Conservation (phyloP, 2,329 filamentous ascomycete genomes). For the Botrytis galanthina region DNA sequence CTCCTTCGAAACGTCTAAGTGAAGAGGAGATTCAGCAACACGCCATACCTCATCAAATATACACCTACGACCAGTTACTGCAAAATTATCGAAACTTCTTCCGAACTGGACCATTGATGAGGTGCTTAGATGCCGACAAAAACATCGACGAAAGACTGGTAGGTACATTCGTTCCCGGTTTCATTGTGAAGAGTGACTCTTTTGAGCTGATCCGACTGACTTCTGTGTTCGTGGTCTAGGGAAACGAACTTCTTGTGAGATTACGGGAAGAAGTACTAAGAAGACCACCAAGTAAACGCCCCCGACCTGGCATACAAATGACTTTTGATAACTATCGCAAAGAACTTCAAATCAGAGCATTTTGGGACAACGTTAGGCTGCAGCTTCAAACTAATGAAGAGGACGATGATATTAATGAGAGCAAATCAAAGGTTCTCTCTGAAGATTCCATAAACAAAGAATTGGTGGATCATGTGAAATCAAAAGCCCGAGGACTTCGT, state of each 20-base stretch:
- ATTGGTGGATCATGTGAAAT: background rate
- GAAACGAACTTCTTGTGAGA: constrained; percentile 16
- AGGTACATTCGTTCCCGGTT: background rate
- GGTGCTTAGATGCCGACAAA: constrained; percentile 25
- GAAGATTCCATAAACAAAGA: background rate
- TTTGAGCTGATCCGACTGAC: background rate
- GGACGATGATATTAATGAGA: background rate
- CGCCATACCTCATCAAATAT: background rate
- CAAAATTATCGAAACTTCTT: constrained; percentile 26
- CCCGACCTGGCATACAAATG: background rate
- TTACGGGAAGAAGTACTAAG: constrained; percentile 25
- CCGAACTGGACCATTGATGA: constrained; percentile 23
- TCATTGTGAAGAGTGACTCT: too few relatives aligned
- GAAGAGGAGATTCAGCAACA: background rate
- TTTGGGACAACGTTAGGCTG: constrained; percentile 29
- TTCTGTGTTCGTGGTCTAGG: background rate
- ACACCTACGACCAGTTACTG: constrained; percentile 23
- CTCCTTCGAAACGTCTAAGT: background rate
- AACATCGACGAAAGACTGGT: constrained; percentile 14
- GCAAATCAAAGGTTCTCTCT: background rate
- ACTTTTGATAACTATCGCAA: constrained; percentile 16
- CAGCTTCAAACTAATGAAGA: constrained; percentile 21
- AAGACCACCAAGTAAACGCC: background rate
- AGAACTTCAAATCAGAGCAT: constrained; percentile 24
- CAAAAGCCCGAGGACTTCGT: background rate